These are phyloP conservation scores for Scedosporium aurantiacum DNA, from an alignment of 2,329 filamentous ascomycete genomes.

Conservation along the genomic window DNA sequence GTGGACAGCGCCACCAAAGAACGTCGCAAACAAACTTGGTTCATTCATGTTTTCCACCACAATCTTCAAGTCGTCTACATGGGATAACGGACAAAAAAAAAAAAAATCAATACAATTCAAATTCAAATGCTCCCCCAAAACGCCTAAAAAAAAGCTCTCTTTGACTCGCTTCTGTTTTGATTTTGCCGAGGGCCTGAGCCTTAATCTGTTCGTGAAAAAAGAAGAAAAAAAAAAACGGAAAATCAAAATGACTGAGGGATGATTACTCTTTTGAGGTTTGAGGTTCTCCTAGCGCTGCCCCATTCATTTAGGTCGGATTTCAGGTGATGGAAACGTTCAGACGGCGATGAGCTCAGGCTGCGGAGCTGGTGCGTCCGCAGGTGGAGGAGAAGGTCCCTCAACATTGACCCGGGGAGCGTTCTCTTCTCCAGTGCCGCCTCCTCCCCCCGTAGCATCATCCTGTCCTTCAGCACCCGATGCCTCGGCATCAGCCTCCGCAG, in stretches of 20 bases:
- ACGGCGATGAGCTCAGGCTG: neutral
- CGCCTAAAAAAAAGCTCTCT: neutral
- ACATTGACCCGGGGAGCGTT: neutral
- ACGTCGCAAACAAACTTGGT: too few relatives aligned
- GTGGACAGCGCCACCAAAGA: neutral
- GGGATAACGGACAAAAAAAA: neutral
- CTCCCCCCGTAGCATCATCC: constrained; percentile 5
- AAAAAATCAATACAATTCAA: neutral
- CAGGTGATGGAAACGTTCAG: neutral
- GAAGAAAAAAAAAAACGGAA: too few relatives aligned
- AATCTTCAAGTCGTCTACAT: neutral
- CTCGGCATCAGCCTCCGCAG: constrained; percentile 13
- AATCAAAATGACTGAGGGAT: too few relatives aligned
- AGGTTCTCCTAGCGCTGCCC: too few relatives aligned
- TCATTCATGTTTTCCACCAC: neutral
- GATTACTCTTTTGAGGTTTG: too few relatives aligned
- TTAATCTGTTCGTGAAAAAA: neutral
- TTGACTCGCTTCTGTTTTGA: neutral
- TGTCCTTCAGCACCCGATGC: constrained; percentile 12
- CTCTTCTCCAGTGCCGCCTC: neutral
- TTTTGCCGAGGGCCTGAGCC: neutral
- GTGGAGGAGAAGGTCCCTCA: neutral
- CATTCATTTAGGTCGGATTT: too few relatives aligned
- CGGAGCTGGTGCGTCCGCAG: neutral
- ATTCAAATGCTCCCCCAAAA: neutral